A percentile compares a stretch with the other conserved stretches of the same genome.
Evolutionary conservation across 129 eudicot species (phyloP).

Genomic region (carrot (Daucus carota)): DNA sequence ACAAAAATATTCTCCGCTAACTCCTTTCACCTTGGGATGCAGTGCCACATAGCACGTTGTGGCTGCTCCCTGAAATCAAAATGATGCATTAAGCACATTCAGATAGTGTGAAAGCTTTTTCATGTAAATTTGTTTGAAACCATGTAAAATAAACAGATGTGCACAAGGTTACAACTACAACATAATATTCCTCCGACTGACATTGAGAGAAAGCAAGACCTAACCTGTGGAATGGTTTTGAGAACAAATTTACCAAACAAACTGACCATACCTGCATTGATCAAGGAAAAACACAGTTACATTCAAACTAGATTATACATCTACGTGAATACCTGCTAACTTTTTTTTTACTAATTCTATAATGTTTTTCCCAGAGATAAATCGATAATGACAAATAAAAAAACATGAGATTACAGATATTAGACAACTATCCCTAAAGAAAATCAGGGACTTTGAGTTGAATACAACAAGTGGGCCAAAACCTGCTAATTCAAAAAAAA

Average conservation of each 20-base stretch:
- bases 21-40: constrained; percentile 12
- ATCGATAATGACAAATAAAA: background rate
- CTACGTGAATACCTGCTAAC: background rate
- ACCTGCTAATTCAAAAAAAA: background rate
- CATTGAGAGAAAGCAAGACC: background rate
- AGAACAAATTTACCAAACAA: constrained; percentile 45
- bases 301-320: background rate
- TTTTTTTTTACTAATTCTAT: background rate
- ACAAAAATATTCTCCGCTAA: constrained; percentile 13
- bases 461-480: background rate
- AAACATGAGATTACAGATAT: background rate
- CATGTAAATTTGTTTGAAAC: too few relatives aligned
- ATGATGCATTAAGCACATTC: background rate
- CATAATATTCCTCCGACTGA: background rate
- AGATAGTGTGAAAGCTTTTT: too few relatives aligned
- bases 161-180: background rate
- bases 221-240: constrained; percentile 50
- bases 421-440: background rate
- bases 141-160: background rate
- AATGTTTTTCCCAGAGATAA: background rate
- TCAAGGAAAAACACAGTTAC: background rate
- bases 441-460: background rate
- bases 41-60: constrained; percentile 23
- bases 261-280: constrained; percentile 41
- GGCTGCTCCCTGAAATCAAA: constrained; percentile 20